phyloP scores from a whole-genome alignment of 305 asterid species.

The Fraxinus latifolia region DNA sequence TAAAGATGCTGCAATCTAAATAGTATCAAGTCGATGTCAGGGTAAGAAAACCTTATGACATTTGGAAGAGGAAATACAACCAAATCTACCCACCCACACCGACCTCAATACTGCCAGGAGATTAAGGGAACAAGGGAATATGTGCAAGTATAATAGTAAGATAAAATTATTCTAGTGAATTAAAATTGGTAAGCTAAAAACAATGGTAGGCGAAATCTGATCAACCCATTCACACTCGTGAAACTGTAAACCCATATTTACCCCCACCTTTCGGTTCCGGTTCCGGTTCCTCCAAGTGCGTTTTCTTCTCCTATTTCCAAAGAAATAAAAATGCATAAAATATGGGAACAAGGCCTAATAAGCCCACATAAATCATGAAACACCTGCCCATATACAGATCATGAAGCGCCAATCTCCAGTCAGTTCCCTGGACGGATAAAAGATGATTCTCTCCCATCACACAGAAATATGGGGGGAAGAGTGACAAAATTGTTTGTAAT shows the following conservation, averaged over 20 bases:
- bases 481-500: background rate
- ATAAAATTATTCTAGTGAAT: background rate
- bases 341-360: background rate
- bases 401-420: background rate
- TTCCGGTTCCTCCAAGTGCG: background rate
- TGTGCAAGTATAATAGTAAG: background rate
- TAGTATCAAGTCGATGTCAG: background rate
- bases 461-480: background rate
- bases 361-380: background rate
- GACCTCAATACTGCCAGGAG: background rate
- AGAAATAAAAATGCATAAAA: background rate
- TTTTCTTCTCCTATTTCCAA: background rate
- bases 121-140: constrained; percentile 4
- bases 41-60: constrained; percentile 1
- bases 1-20: constrained; percentile 4
- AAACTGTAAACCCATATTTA: background rate
- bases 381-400: background rate
- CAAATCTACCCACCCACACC: background rate
- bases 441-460: background rate
- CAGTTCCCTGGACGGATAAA: background rate
- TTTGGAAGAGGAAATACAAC: constrained; percentile 11
- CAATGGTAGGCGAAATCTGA: background rate
- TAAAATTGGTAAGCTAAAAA: background rate
- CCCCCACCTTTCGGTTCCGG: background rate
- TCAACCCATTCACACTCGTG: background rate